Base-by-base conservation (phyloP, 2,329 filamentous ascomycete species). In the Fusarium lateritium region DNA sequence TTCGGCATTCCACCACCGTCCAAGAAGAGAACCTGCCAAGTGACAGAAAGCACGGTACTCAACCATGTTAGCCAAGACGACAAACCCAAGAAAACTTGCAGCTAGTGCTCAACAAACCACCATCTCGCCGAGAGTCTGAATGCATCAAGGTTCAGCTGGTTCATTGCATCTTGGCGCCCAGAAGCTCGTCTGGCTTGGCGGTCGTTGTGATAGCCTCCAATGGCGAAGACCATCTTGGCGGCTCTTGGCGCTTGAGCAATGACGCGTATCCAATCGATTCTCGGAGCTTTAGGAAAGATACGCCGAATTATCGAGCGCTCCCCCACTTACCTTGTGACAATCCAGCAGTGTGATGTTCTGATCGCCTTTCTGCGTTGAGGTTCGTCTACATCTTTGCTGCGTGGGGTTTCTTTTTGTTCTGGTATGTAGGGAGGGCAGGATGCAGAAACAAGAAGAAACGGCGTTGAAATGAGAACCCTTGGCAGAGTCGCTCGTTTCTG, bases 141-240 rank as follows among this genome's bases (percentile, higher is more conserved):
- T n/a, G 51, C 33, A 73, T 46, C 72, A 74, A 74, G 66, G 72
- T 74, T 74, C 52, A 62, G 62, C 53, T 63, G 49, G 47, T 55
- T 49, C 36, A 44, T 65, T 49, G 60, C 57, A 64, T 33, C 58
- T 62, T 51, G 56, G 67, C 62, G 56, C 62, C 67, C 44, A 61
- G 57, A 51, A 31, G 47, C 53, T 50, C 47, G 42, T 51, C 31
- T 39, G 24, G 45, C 43, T 64, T 70, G 50, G 66, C 26, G 46
- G 56, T 45, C 44, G 62, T 57, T 59, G 50, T 56, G 54, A 67
- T 67, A 69, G 38, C 49, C 44, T 70, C 66, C 50, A 62, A 63
- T 45, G 62, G 50, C 38, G 45, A 54, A 58, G 28, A 39, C 40
- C 19, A 51, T 46, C 67, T 69, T 64, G 66, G 67, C 67, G 59